These are phyloP conservation scores for Phoenix roebelenii DNA, from an alignment of 176 grass and related monocot genomes.

Conservation along the genomic window DNA sequence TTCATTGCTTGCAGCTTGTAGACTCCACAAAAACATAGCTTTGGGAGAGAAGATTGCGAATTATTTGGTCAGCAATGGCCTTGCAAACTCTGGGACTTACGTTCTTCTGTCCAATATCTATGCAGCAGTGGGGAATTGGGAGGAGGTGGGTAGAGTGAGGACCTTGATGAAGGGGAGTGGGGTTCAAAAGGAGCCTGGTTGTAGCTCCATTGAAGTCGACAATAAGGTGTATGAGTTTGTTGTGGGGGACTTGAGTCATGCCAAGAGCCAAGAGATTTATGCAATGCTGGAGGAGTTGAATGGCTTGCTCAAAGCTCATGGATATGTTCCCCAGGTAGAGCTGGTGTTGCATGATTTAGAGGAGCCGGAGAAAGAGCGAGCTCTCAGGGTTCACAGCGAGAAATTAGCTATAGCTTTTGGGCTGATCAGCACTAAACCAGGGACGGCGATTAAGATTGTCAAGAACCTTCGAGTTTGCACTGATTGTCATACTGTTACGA, in stretches of 20 bases:
- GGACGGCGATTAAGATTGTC: slow-evolving; percentile 59
- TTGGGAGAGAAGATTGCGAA: slow-evolving; percentile 63
- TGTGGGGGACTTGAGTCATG: slow-evolving; percentile 65
- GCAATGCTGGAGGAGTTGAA: slow-evolving; percentile 59
- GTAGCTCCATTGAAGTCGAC: slow-evolving; percentile 63
- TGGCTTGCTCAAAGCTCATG: slow-evolving; percentile 47
- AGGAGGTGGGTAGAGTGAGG: slow-evolving; percentile 39
- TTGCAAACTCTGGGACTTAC: slow-evolving; percentile 71
- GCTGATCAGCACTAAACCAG: slow-evolving; percentile 56
- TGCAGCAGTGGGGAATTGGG: slow-evolving; percentile 59
- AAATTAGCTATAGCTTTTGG: slow-evolving; percentile 79
- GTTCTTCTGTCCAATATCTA: slow-evolving; percentile 85
- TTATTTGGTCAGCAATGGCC: slow-evolving; percentile 38
- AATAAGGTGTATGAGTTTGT: slow-evolving; percentile 61
- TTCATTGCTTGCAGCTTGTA: slow-evolving; percentile 61
- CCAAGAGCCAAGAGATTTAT: slow-evolving; percentile 54
- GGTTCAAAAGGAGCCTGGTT: slow-evolving; percentile 72
- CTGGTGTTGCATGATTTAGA: slow-evolving; percentile 77
- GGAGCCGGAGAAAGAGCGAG: slow-evolving; percentile 46
- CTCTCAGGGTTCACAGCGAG: slow-evolving; percentile 75
- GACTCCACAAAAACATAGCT: slow-evolving; percentile 62
- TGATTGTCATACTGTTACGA: slow-evolving; percentile 74
- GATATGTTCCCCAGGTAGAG: slow-evolving; percentile 54
- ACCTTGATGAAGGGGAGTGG: slow-evolving; percentile 69
- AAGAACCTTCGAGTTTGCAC: slow-evolving; percentile 77